Percentiles rank a stretch among this genome's conserved stretches.
phyloP scores from a whole-genome alignment of 768 basidiomycete species.

The Coprinopsis marcescibilis region DNA sequence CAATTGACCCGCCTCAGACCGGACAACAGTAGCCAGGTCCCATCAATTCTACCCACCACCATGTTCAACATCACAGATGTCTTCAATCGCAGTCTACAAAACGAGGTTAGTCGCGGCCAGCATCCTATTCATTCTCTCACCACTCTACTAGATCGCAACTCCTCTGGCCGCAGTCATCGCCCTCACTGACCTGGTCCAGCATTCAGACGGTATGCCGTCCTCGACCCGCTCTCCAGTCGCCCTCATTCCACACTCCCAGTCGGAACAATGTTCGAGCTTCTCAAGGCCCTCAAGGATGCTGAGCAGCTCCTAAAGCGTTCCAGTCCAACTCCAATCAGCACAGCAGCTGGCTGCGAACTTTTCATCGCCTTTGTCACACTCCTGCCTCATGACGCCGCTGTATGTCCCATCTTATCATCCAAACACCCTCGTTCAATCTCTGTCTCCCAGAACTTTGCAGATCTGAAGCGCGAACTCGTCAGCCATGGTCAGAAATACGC shows the following conservation, averaged over 20 bases:
- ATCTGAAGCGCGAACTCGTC: slow-evolving; percentile 79
- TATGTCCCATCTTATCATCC: slow-evolving; percentile 30
- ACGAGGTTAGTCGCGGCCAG: slow-evolving; percentile 47
- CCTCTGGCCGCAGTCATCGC: slow-evolving; percentile 88
- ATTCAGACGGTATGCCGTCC: slow-evolving; percentile 59
- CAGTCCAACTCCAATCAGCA: slow-evolving; percentile 74
- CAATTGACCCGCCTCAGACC: neutral
- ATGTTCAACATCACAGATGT: slow-evolving; percentile 38
- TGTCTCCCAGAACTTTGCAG: slow-evolving; percentile 63
- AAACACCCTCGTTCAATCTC: slow-evolving; percentile 7
- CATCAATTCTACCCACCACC: slow-evolving; percentile 11
- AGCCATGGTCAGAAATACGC: slow-evolving; percentile 76
- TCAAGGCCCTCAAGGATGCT: slow-evolving; percentile 74
- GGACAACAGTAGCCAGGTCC: neutral
- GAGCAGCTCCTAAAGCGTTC: slow-evolving; percentile 55
- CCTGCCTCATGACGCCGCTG: slow-evolving; percentile 76
- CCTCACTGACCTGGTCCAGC: slow-evolving; percentile 73
- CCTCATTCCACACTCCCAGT: slow-evolving; percentile 37
- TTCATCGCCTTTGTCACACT: slow-evolving; percentile 87
- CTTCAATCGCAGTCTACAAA: slow-evolving; percentile 54
- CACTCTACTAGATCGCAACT: slow-evolving; percentile 52
- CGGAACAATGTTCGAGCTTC: slow-evolving; percentile 91
- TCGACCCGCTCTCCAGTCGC: slow-evolving; percentile 5
- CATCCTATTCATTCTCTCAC: neutral
- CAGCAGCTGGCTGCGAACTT: slow-evolving; percentile 86